Conservation (phyloP, 768 basidiomycete species). For the Lactifluus rugatus region DNA sequence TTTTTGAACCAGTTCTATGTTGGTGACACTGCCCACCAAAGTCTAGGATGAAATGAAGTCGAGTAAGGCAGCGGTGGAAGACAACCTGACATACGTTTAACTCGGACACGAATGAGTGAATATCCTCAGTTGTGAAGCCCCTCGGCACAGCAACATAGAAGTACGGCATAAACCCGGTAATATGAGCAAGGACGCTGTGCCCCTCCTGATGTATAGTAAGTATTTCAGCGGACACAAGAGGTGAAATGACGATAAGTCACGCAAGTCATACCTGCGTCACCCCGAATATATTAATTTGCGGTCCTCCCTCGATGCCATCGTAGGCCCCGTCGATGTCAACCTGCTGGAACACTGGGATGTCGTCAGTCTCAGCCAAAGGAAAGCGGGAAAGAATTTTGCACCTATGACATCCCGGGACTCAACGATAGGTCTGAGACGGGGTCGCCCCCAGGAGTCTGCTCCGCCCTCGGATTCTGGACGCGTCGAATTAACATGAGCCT, state of each 20-base stretch:
- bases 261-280: constrained; percentile 72
- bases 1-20: constrained; percentile 50
- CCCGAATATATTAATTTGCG: constrained; percentile 70
- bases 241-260: constrained; percentile 1
- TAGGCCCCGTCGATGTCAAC: constrained; percentile 78
- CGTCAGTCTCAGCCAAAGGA: not conserved
- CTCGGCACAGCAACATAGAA: constrained; percentile 86
- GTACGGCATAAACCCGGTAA: constrained; percentile 82
- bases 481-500: not conserved
- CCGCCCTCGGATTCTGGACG: constrained; percentile 63
- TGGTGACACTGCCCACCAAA: constrained; percentile 31
- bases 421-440: constrained; percentile 44
- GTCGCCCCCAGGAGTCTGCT: constrained; percentile 64
- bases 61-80: not conserved
- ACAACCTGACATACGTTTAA: constrained; percentile 54
- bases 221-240: not conserved
- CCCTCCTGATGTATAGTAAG: constrained; percentile 38
- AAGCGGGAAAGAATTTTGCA: constrained; percentile 27
- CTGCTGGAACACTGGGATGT: constrained; percentile 77
- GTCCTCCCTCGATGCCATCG: constrained; percentile 32
- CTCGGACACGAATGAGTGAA: constrained; percentile 50
- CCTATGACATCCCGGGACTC: constrained; percentile 58
- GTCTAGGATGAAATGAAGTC: not conserved
- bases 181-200: constrained; percentile 78
- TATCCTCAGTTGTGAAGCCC: constrained; percentile 65